phyloP scores from a whole-genome alignment of 1,139 yeast genomes.

The Dujonia santamariae region DNA sequence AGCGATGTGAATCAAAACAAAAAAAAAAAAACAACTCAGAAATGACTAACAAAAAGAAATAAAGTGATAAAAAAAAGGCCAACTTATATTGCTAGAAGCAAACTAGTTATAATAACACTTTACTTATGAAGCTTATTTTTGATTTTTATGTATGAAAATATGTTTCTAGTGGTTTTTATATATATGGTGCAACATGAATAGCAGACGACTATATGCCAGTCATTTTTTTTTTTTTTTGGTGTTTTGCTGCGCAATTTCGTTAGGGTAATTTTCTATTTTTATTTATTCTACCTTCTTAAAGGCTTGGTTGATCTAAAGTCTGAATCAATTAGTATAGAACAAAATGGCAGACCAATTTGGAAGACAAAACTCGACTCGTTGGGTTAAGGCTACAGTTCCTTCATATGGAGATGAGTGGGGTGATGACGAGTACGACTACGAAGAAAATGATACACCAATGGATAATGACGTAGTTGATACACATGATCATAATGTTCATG shows the following conservation, averaged over 20 bases:
- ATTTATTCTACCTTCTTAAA: background rate
- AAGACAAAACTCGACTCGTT: constrained; percentile 60
- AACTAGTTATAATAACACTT: too few species aligned
- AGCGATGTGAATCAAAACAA: too few species aligned
- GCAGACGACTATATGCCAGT: too few species aligned
- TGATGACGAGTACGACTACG: constrained; percentile 32
- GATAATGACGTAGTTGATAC: constrained; percentile 6
- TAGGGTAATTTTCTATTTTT: background rate
- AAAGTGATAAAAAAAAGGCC: too few species aligned
- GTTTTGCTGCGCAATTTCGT: background rate
- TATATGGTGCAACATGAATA: background rate
- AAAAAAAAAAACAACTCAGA: too few species aligned
- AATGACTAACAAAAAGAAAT: too few species aligned
- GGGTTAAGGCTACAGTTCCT: constrained; percentile 59
- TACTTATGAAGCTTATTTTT: too few species aligned
- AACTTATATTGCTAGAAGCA: too few species aligned
- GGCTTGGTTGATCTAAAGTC: too few species aligned
- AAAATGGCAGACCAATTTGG: constrained; percentile 44
- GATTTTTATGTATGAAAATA: too few species aligned
- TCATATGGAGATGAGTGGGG: constrained; percentile 63
- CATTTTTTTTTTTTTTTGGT: too few species aligned
- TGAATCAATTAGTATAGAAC: background rate
- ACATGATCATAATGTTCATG: background rate
- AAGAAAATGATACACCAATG: too few species aligned
- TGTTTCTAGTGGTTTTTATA: background rate